Evolutionary conservation across 2,329 filamentous ascomycete genomes (phyloP), one percentile per base, ranked within the genome.

Genomic region (Monilinia polystroma): DNA sequence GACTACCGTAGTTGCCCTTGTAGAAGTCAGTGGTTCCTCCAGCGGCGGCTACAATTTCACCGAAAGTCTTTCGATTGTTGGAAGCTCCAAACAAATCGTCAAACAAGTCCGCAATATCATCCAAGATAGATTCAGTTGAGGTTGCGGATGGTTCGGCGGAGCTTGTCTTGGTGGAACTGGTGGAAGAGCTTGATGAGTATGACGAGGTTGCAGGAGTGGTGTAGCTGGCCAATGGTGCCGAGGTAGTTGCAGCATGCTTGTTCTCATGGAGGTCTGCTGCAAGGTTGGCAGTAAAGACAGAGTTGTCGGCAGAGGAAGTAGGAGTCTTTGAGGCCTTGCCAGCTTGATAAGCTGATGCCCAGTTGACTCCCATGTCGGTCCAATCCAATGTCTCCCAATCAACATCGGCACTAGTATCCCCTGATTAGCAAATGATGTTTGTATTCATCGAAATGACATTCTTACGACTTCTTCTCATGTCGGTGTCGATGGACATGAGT

Each of bases 401-500:
- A 23, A 43, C 43, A 75, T 68, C 63, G 18, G 16, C 8, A 14
- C 45, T 66, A 49, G 43, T 56, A 41, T 55, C 29, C 16, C 4
- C 29, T 35, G 26, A 51, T 67, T 64, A 67, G 59, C 64, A 20
- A 67, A 43, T 29, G 20, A 7, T 54, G 52, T 72, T 64, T 57
- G 41, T 59, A 41, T 49, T 26, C 38, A 41, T 10, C 1, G 4
- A 16, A 1, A 26, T 10, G 16, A 8, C 12, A 32, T 60, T 43
- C 72, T 75, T 74, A 76, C 75, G 72, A 70, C 63, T 73, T 75
- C 72, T 76, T 76, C 63, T 73, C 66, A 62, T 76, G 74, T 53
- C 69, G 71, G 63, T 76, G 74, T 26, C 71, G 59, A 65, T 76
- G 74, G 43, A 63, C 67, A 67, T 75, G 73, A 47, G 73, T 68